Evolutionary conservation across 768 basidiomycete species (phyloP), one percentile per base, ranked within the genome.

Genomic region (Tricholoma sp.): DNA sequence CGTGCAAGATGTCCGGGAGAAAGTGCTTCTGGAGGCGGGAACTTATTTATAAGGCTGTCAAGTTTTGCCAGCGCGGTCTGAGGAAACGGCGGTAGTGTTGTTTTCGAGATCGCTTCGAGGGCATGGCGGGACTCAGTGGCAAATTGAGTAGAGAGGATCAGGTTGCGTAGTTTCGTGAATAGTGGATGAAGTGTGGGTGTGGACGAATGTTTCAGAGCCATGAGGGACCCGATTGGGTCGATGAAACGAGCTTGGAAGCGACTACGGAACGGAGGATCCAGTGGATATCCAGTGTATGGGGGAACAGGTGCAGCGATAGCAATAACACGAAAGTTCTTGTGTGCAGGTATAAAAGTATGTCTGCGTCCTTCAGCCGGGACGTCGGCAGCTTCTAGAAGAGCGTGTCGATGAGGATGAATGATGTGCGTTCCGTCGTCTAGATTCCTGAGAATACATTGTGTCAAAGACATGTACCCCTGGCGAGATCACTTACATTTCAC

Each of bases 351-450:
- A 63, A 88, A 85, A 6, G 70, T 67, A 54, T 77, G 78, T 24
- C 72, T 74, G 50, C 66, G 62, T 24, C 68, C 65, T 31, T 69
- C 65, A n/a, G 63, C 65, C 3, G 65, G 66, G 0, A 66, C 63
- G 36, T 66, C 65, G 7, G 61, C 50, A 2, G 67, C 59, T 54
- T 80, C 76, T 24, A 86, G 68, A 55, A 81, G 78, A 15, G 76
- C 73, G 61, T 79, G 80, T 29, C 83, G 80, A 55, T 83, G 80
- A 0, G 83, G 80, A 58, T 86, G 85, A 18, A 88, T 78, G 44
- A 88, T 85, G 60, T 86, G 84, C 1, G 84, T 84, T 33, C 85
- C 85, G 56, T 88, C 85, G 59, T 86, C 85, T 29, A 88, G 68
- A 58, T 88, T 86, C 78, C 83, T 85, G 56, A 6, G 45, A 18